Base-by-base conservation (phyloP, 768 basidiomycete species). In the Suillus luteus region DNA sequence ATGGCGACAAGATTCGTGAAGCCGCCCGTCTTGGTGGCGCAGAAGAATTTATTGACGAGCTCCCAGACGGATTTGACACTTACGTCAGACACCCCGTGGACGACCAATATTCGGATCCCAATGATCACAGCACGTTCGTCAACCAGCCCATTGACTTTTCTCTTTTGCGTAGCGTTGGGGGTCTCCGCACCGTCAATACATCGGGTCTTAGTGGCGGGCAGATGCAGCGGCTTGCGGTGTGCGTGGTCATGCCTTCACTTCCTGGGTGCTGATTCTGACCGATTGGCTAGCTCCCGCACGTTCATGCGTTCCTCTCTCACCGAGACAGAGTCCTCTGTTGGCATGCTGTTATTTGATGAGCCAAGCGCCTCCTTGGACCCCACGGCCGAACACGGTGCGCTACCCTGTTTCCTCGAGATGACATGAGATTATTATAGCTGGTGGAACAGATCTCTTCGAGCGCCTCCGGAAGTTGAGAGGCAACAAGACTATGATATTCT, bases 401-500 rank as follows among this genome's bases (percentile, higher is more conserved):
- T 33, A 19, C n/a, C 54, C 33, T 1, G 7, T 41, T n/a, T 19
- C 33, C 22, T 8, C 27, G 6, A 31, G 44, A 24, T 8, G 41
- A 43, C 17, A 43, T 58, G 48, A 19, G 62, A 49, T 59, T 38
- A 12, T 55, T 46, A 22, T 58, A 35, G 62, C 37, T 33, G 37
- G 19, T 59, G 2, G 52, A 33, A 8, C 8, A 43, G 41, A 19
- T 9, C 41, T 43, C 17, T 43, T 43, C 8, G 41, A 43, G 17
- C 41, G 90, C 51, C 77, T 93, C 33, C 84, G 87, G 22, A 76
- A 80, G 11, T 70, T 91, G 24, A 81, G 89, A 52, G 90, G 88
- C 17, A 86, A 82, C 72, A 93, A 91, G 74, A 92, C 91, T 1
- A 92, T 92, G 91, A 74, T 92, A 24, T 92, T 92, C 71, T 92